Evolutionary conservation across 192 early-diverging fungal genomes (phyloP), one percentile per base, ranked within the genome.

Genomic region (Linnemannia elongata): DNA sequence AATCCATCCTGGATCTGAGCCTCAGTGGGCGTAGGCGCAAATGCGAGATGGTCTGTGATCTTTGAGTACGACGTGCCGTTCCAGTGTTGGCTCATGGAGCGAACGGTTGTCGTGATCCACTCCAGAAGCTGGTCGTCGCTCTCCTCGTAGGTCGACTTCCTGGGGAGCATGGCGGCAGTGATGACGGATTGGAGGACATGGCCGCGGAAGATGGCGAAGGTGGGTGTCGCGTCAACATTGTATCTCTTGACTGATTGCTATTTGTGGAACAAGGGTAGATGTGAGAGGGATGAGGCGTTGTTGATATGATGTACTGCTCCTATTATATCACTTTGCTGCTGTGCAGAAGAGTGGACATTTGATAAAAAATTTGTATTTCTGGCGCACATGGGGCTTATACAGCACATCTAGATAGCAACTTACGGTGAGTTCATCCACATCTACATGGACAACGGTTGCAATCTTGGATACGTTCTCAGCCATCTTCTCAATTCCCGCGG

Each of bases 41-140:
- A 85, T 30, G 83, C 83, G 20, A 85, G 73, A 22, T 85, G 83
- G 66, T 85, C 78, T 8, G 83, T 85, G 75, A 85, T 85, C 74
- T 85, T 85, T 27, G 83, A 85, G 45, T 85, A 85, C 1, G 83
- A 85, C 2, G 83, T 75, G 30, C 60, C 60, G 35, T 85, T 85
- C 83, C 83, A 85, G 42, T 85, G 78, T 42, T 76, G 30, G 22
- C 78, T 74, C 45, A 85, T 76, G 0, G 77, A 76, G n/a, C 41
- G 66, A 42, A 80, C 75, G 0, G 74, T 85, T 33, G 66, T 73
- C 6, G 78, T 69, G 35, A 85, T 69, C 83, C 83, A 85, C 6
- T 30, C 39, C 49, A 85, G 22, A 7, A 85, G 73, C 47, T 85
- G 83, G 42, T 85, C 83, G 49, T 85, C 83, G n/a, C 73, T 80